These are phyloP conservation scores for Diversispora epigaea DNA, from an alignment of 192 early-diverging fungal genomes.

Conservation along the genomic window DNA sequence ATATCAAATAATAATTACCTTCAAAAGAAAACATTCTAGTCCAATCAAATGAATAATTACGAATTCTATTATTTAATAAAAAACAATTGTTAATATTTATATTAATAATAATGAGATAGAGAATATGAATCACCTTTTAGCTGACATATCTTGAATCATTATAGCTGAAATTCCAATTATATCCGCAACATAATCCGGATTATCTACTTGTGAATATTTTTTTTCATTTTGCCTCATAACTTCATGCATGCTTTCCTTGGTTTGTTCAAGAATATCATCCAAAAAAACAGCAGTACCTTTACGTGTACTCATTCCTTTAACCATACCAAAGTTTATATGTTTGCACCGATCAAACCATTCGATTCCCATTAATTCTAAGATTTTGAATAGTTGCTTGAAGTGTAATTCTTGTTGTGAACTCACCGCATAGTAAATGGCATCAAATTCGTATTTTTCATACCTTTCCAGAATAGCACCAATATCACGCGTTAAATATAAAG, in stretches of 20 bases:
- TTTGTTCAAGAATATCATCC: constrained; percentile 87
- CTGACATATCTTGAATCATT: constrained; percentile 87
- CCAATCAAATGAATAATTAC: constrained; percentile 95
- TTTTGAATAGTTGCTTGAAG: constrained; percentile 94
- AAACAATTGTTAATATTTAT: not conserved
- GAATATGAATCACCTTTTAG: constrained; percentile 37
- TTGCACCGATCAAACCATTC: constrained; percentile 81
- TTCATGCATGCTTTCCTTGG: constrained; percentile 84
- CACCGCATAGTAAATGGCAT: constrained; percentile 92
- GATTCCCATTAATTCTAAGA: constrained; percentile 75
- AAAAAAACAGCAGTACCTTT: constrained; percentile 94
- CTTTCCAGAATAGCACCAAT: constrained; percentile 94
- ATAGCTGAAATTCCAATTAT: constrained; percentile 91
- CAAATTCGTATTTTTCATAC: constrained; percentile 83
- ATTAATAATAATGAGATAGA: not conserved
- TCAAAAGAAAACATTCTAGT: constrained; percentile 92
- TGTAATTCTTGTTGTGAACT: constrained; percentile 89
- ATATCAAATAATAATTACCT: constrained; percentile 48
- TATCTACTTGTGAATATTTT: constrained; percentile 81
- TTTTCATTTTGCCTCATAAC: constrained; percentile 87
- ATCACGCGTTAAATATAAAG: constrained; percentile 94
- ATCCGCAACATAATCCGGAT: constrained; percentile 82
- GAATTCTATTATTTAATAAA: constrained; percentile 62
- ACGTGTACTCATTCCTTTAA: constrained; percentile 94
- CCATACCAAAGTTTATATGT: constrained; percentile 94